Evolutionary conservation across 805 yeast genomes (phyloP), one percentile per base, ranked within the genome.

Genomic region (Pachysolen tannophilus): DNA sequence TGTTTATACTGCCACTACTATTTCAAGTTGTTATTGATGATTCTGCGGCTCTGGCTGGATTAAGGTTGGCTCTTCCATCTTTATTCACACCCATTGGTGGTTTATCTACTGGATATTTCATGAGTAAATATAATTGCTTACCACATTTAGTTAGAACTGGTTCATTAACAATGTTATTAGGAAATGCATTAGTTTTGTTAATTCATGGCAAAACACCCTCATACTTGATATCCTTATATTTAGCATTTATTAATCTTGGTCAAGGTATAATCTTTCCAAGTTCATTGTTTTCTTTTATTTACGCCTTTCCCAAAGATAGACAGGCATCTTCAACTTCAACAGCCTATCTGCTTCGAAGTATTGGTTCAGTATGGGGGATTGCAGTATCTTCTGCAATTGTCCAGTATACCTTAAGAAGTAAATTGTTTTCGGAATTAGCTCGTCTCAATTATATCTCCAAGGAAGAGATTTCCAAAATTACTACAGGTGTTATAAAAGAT

Each of bases 241-340:
- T 56, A 42, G 37, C 63, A 2, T 40, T 78, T 9, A 20, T 51
- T 65, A 19, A n/a, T n/a, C 40, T 69, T 3, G 55, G 72, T 3
- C 75, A 81, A 3, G 75, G 79, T 2, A 48, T 71, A 3, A 63
- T 78, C 54, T 63, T 81, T 43, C 80, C 87, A 0, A 74, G 78
- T 9, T 78, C 85, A 0, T 60, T 81, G 30, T 55, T 80, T 16
- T 74, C 86, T 1, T 67, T 79, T 60, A 78, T 81, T 43, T 82
- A 87, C 2, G 76, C 86, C 2, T 87, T 77, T 8, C 85, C 86
- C 2, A 54, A 64, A 26, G 72, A 76, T 38, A 69, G 66, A 44
- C 88, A 80, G 50, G 80, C 83, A 2, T 65, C 81, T 19, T 74
- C 80, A 1, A 78, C 83, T 0, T 73, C 83, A 3, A 72, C 78